Evolutionary conservation across 1,284 basidiomycete species (phyloP).

Genomic region (Retiboletus fuscus): DNA sequence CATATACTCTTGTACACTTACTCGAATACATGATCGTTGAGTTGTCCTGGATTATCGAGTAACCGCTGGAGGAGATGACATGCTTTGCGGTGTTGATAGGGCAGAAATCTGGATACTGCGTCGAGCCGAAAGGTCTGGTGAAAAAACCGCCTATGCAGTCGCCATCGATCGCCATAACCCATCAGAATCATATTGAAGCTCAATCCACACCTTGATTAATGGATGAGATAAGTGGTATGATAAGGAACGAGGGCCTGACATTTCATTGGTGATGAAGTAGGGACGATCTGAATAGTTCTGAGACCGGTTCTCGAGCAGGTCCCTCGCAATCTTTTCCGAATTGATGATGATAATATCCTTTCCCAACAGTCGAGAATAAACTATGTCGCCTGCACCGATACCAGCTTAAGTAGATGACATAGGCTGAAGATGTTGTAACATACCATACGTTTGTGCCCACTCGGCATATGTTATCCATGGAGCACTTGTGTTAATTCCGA

Average conservation of each 20-base stretch:
- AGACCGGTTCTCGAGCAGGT: too few relatives aligned
- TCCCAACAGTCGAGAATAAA: conserved; percentile 38
- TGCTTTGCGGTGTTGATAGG: conserved; percentile 46
- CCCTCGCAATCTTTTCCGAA: too few relatives aligned
- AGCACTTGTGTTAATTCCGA: too few relatives aligned
- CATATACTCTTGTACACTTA: neutral
- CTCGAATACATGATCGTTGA: neutral
- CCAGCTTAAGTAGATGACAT: conserved; percentile 39
- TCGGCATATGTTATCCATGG: conserved; percentile 34
- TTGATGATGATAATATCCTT: conserved; percentile 47
- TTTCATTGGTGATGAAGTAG: conserved; percentile 4
- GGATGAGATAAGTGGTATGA: neutral
- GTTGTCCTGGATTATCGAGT: conserved; percentile 40
- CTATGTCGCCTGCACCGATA: too few relatives aligned
- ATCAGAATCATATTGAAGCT: conserved; percentile 48
- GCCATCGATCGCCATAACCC: conserved; percentile 46
- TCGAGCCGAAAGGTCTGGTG: conserved; percentile 47
- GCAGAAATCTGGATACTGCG: conserved; percentile 36
- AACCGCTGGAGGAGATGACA: conserved; percentile 48
- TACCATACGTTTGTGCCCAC: conserved; percentile 28
- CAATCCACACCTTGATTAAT: conserved; percentile 49
- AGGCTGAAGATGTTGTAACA: conserved; percentile 23
- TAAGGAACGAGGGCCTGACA: conserved; percentile 8
- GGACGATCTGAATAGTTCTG: too few relatives aligned
- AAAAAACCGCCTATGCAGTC: conserved; percentile 34